A percentile compares a stretch with the other conserved stretches of the same genome.
phyloP scores from a whole-genome alignment of 2,329 filamentous ascomycete species.

The Stachybotrys chartarum region DNA sequence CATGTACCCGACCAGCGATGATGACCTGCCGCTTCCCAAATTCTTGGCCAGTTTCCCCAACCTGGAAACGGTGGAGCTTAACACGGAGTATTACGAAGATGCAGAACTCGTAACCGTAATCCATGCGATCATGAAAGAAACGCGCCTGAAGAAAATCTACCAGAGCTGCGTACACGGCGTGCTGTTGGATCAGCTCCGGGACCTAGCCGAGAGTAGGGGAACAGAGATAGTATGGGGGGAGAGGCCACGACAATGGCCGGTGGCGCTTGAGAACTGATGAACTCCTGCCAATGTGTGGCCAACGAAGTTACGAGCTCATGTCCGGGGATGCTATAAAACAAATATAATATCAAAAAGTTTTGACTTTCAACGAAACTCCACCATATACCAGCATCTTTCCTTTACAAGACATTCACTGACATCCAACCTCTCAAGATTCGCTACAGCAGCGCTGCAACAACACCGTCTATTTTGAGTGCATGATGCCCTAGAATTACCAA shows the following conservation, averaged over 20 bases:
- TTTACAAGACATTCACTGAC: too few relatives aligned
- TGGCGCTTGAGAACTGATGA: slow-evolving; percentile 10
- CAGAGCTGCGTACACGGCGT: slow-evolving; percentile 21
- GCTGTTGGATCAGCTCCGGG: slow-evolving; percentile 19
- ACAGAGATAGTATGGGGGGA: slow-evolving; percentile 22
- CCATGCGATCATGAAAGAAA: slow-evolving; percentile 20
- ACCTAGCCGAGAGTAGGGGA: slow-evolving; percentile 12
- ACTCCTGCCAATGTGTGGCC: too few relatives aligned
- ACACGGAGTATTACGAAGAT: slow-evolving; percentile 17
- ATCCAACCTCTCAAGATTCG: too few relatives aligned
- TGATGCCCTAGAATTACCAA: too few relatives aligned
- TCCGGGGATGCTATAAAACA: too few relatives aligned
- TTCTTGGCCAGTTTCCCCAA: slow-evolving; percentile 29
- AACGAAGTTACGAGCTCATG: too few relatives aligned
- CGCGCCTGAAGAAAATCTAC: slow-evolving; percentile 24
- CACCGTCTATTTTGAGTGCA: too few relatives aligned
- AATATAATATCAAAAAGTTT: too few relatives aligned
- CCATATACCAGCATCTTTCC: too few relatives aligned
- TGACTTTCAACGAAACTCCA: too few relatives aligned
- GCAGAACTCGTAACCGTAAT: slow-evolving; percentile 20
- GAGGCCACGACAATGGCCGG: slow-evolving; percentile 22
- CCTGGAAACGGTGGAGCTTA: slow-evolving; percentile 27
- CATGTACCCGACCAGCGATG: slow-evolving; percentile 16
- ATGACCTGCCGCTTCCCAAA: slow-evolving; percentile 20
- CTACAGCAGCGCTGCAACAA: too few relatives aligned